Base-by-base conservation (phyloP, 805 yeast species). In the Candida adriatica region DNA sequence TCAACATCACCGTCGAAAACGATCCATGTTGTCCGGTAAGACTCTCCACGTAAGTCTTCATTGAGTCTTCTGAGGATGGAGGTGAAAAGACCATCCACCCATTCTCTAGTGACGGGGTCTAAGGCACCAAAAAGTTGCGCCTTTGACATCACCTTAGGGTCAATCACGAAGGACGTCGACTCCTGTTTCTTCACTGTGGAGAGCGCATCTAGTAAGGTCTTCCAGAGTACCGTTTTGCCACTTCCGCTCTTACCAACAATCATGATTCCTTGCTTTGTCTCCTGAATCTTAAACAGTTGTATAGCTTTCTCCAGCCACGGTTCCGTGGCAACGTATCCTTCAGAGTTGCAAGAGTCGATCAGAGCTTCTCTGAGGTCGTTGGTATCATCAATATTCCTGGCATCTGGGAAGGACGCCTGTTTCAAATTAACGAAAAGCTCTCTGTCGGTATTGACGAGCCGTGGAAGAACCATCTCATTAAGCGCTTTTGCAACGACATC, bases 1-100 rank as follows among this genome's bases (percentile, higher is more conserved):
- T 90, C 96, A 21, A 90, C 72, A 45, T 86, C 95, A 24, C 96
- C 94, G 56, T 90, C 96, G 49, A 90, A 82, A 0, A 88, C 68
- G 37, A 90, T 68, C 92, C 95, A 87, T 11, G 76, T 66, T 3
- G 65, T 54, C 37, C 69, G 74, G 2, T 58, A 41, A 7, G 51
- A 43, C 39, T 81, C 88, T 1, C 85, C 86, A 26, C 81, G 59
- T 11, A 70, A 42, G 39, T 77, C 77, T 4, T 66, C 69, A 17
- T 51, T 51, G 1, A 80, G 66, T 31, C 61, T 64, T 40, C 97
- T 61, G 26, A 90, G 46, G 6, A 79, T 66, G 8, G 72, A 54
- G 0, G 95, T 83, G 31, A 88, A 68, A 8, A 88, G 49, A 6
- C 97, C 97, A 56, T 90, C 97, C 1, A 70, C 71, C 96, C 96